These are phyloP conservation scores for Lactifluus hygrophoroides DNA, from an alignment of 768 basidiomycete species.

Conservation along the genomic window DNA sequence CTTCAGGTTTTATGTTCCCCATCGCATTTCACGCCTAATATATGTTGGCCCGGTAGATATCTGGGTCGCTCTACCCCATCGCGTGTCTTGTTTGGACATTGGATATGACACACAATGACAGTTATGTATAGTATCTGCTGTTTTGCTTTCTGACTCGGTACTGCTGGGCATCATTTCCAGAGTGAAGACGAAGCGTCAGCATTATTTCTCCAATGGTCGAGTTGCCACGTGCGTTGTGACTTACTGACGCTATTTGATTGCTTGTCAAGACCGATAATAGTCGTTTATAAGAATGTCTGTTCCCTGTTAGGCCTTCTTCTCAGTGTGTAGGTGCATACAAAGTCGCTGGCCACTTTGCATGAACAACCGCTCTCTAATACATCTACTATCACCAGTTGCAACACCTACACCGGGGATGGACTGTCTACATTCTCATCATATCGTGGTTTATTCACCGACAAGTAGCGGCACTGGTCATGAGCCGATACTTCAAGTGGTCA, in stretches of 20 bases:
- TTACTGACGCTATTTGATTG: background rate
- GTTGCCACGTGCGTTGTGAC: constrained; percentile 47
- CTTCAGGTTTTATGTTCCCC: constrained; percentile 57
- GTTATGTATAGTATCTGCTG: constrained; percentile 54
- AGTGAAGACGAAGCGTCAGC: constrained; percentile 52
- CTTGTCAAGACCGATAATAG: constrained; percentile 43
- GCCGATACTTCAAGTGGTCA: constrained; percentile 14
- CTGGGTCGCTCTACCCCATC: background rate
- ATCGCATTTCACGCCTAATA: constrained; percentile 66
- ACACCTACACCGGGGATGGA: constrained; percentile 66
- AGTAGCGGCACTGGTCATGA: constrained; percentile 43
- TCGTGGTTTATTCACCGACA: constrained; percentile 64
- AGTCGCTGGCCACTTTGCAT: too few species aligned
- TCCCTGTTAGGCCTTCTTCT: constrained; percentile 52
- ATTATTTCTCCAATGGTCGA: constrained; percentile 47
- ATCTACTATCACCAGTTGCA: too few species aligned
- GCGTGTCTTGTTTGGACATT: background rate
- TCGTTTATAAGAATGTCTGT: constrained; percentile 43
- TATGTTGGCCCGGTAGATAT: constrained; percentile 35
- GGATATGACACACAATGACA: constrained; percentile 20
- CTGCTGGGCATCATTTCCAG: constrained; percentile 47
- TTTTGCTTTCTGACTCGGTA: constrained; percentile 52
- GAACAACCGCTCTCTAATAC: too few species aligned
- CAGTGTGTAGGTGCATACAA: constrained; percentile 37
- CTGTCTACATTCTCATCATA: constrained; percentile 59